Evolutionary conservation across 805 yeast genomes (phyloP).

Genomic region (Millerago galiae): DNA sequence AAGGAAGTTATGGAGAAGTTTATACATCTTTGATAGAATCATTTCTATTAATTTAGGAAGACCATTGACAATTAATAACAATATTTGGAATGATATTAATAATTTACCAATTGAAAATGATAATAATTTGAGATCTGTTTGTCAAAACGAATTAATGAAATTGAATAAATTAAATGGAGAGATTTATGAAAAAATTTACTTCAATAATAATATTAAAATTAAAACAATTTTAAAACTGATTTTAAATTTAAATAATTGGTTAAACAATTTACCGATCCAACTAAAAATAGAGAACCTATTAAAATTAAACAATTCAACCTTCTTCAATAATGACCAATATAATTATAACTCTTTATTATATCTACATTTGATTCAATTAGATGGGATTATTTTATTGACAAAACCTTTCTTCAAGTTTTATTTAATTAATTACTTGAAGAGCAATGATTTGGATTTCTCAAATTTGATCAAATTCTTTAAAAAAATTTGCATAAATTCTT

Average conservation of each 20-base stretch:
- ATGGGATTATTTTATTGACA: slow-evolving; percentile 27
- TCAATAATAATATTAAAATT: slow-evolving; percentile 20
- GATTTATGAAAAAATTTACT: slow-evolving; percentile 26
- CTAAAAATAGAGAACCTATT: slow-evolving; percentile 3
- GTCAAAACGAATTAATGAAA: slow-evolving; percentile 24
- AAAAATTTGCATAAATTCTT: slow-evolving; percentile 25
- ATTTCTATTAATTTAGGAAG: slow-evolving; percentile 28
- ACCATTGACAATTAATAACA: slow-evolving; percentile 26
- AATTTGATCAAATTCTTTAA: slow-evolving; percentile 13
- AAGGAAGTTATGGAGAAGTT: slow-evolving; percentile 24
- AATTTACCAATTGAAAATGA: slow-evolving; percentile 10
- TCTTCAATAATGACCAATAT: background rate
- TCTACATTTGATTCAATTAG: slow-evolving; percentile 28
- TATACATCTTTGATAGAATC: slow-evolving; percentile 25
- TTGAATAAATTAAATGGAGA: slow-evolving; percentile 24
- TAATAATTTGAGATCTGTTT: slow-evolving; percentile 8
- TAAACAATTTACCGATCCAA: slow-evolving; percentile 3
- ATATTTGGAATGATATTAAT: slow-evolving; percentile 28
- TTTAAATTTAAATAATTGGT: slow-evolving; percentile 22
- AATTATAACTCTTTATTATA: slow-evolving; percentile 16
- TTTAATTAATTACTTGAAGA: slow-evolving; percentile 7
- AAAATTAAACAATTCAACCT: background rate
- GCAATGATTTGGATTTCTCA: background rate
- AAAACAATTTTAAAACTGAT: slow-evolving; percentile 27
- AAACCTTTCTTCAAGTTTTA: slow-evolving; percentile 31